Evolutionary conservation across 306 rosid genomes (phyloP).

Genomic region (Trifolium repens): DNA sequence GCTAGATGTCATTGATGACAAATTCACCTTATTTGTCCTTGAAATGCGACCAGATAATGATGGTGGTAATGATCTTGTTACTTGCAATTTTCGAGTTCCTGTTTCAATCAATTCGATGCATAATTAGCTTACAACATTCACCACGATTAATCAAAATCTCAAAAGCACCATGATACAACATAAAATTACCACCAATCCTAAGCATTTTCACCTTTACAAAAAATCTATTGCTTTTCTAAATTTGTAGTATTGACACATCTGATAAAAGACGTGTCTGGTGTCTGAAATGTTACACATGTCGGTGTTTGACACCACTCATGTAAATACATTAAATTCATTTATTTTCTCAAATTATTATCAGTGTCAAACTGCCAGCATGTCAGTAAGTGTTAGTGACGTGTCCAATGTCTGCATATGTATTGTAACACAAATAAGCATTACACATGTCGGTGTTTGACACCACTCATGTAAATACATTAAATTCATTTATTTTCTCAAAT

Average conservation of each 20-base stretch:
- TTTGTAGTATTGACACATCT: no score
- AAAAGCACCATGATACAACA: background rate
- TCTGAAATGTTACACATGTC: background rate
- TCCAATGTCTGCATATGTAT: no score
- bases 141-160: background rate
- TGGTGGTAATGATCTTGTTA: slow-evolving; percentile 44
- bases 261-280: background rate
- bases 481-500: no score
- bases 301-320: background rate
- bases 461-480: background rate
- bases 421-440: background rate
- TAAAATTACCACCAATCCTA: background rate
- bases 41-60: slow-evolving; percentile 39
- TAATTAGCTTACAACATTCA: slow-evolving; percentile 24
- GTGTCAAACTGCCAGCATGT: background rate
- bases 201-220: background rate
- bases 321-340: background rate
- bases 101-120: slow-evolving; percentile 38
- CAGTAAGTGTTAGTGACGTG: background rate
- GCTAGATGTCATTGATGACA: slow-evolving; percentile 21
- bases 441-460: background rate
- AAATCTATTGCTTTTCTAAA: background rate
- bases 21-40: slow-evolving; percentile 47
- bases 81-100: slow-evolving; percentile 41
- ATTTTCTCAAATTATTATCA: no score